phyloP scores from a whole-genome alignment of 805 yeast genomes.

The Lachancea nothofagi region DNA sequence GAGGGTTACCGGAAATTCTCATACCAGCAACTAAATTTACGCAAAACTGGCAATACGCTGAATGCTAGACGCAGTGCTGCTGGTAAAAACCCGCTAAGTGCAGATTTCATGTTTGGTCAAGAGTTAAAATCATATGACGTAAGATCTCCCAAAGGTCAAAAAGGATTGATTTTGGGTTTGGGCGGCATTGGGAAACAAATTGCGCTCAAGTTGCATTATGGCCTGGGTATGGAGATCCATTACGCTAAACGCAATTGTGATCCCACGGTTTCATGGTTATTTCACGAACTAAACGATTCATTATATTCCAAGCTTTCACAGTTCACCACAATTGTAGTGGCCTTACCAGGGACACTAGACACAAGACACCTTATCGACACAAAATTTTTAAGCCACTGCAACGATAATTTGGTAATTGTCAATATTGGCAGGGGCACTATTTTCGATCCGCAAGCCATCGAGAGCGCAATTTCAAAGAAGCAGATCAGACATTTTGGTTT shows the following conservation, averaged over 20 bases:
- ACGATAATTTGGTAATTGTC: constrained; percentile 34
- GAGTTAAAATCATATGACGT: constrained; percentile 29
- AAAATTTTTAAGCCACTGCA: constrained; percentile 34
- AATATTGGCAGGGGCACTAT: constrained; percentile 58
- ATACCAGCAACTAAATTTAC: constrained; percentile 31
- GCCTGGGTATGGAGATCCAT: constrained; percentile 53
- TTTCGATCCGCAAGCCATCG: constrained; percentile 46
- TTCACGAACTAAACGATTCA: constrained; percentile 32
- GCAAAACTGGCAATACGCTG: constrained; percentile 37
- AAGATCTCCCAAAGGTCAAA: constrained; percentile 45
- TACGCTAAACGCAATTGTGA: constrained; percentile 46
- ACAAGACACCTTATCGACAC: constrained; percentile 46
- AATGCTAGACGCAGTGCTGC: constrained; percentile 35
- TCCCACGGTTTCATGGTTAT: constrained; percentile 30
- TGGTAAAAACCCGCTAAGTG: constrained; percentile 22
- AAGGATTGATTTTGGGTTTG: constrained; percentile 52
- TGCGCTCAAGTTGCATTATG: constrained; percentile 42
- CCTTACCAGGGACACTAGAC: constrained; percentile 51
- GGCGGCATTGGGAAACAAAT: constrained; percentile 57
- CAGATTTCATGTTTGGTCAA: constrained; percentile 38
- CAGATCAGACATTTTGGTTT: constrained; percentile 50
- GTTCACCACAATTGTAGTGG: constrained; percentile 50
- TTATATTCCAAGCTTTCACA: constrained; percentile 33
- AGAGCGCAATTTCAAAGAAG: constrained; percentile 39
- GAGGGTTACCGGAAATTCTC: constrained; percentile 50